These are phyloP conservation scores for Calcarisporium arbuscula DNA, from an alignment of 2,329 filamentous ascomycete genomes.

Conservation along the genomic window DNA sequence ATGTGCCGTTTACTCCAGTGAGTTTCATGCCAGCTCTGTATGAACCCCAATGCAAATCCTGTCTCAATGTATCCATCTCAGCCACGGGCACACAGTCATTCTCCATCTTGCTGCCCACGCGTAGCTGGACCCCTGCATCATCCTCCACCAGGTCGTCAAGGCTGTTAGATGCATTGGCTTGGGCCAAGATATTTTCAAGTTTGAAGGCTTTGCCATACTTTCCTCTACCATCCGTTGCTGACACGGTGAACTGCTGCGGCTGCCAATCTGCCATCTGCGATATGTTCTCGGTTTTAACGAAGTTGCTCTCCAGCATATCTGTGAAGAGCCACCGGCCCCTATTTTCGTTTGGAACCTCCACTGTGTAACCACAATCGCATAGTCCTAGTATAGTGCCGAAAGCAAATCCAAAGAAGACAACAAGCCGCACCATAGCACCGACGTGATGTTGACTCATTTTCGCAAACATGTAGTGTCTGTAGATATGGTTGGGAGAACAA, in stretches of 20 bases:
- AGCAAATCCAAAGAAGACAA: slow-evolving; percentile 12
- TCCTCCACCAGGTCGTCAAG: slow-evolving; percentile 5
- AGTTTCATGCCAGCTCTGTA: slow-evolving; percentile 64
- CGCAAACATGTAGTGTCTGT: no score
- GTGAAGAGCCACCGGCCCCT: slow-evolving; percentile 50
- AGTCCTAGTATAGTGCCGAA: slow-evolving; percentile 29
- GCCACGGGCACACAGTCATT: slow-evolving; percentile 52
- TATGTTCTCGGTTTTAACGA: slow-evolving; percentile 48
- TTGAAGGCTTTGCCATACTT: slow-evolving; percentile 59
- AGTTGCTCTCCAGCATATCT: slow-evolving; percentile 66
- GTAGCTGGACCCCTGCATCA: slow-evolving; percentile 50
- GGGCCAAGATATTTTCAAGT: slow-evolving; percentile 49
- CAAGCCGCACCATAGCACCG: no score
- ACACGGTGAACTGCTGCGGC: slow-evolving; percentile 61
- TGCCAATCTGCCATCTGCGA: slow-evolving; percentile 54
- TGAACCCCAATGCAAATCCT: slow-evolving; percentile 63
- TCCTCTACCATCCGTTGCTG: slow-evolving; percentile 50
- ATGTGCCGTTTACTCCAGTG: slow-evolving; percentile 57
- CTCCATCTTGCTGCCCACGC: slow-evolving; percentile 39
- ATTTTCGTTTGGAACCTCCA: slow-evolving; percentile 36
- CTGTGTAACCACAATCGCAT: slow-evolving; percentile 71
- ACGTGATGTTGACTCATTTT: no score
- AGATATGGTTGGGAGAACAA: no score
- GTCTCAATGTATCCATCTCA: slow-evolving; percentile 55
- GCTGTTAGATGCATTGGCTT: slow-evolving; percentile 35